Evolutionary conservation across 306 rosid species (phyloP), one percentile per base, ranked within the genome.

Genomic region (Macrotyloma uniflorum): DNA sequence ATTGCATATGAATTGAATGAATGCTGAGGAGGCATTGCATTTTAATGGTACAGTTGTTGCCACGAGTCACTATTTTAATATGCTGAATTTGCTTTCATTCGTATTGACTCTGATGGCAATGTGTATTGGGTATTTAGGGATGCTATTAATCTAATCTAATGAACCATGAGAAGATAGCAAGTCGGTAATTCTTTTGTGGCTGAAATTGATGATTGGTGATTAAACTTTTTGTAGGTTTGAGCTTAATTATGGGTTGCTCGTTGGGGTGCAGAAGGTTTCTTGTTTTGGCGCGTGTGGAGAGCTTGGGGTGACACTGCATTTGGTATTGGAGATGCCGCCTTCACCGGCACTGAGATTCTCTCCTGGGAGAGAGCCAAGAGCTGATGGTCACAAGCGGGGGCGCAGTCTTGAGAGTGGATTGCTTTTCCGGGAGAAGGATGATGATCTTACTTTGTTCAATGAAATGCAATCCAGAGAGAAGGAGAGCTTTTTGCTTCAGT

Each of bases 341-440:
- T 90, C 97, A 19, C 97, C 97, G 5, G 88, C 93, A 74, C 30
- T 90, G 89, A 81, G 93, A 81, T 87, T 57, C 90, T 90, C 97
- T 74, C 94, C 97, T 0, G 89, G 92, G 33, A 79, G 92, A 73
- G 96, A 89, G 83, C 49, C 67, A 19, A 90, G 87, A 74, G 74
- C 62, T 16, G 78, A 74, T 36, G 86, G 70, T 75, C 95, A 93
- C 80, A 87, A 83, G 83, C 84, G 97, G 13, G 96, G 97, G 5
- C 89, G 82, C 65, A 93, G 96, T 81, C 90, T 92, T 19, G 97
- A 92, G 67, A 78, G 93, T 8, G 92, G 92, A 51, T 49, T 89
- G 84, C 53, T 83, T 42, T 71, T 87, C 42, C 88, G 80, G 73
- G 96, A 83, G 82, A 90, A 89, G 84, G 97, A 87, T 47, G 97